Conservation (phyloP, 495 filamentous ascomycete genomes). For the Penicillium longicatenatum region DNA sequence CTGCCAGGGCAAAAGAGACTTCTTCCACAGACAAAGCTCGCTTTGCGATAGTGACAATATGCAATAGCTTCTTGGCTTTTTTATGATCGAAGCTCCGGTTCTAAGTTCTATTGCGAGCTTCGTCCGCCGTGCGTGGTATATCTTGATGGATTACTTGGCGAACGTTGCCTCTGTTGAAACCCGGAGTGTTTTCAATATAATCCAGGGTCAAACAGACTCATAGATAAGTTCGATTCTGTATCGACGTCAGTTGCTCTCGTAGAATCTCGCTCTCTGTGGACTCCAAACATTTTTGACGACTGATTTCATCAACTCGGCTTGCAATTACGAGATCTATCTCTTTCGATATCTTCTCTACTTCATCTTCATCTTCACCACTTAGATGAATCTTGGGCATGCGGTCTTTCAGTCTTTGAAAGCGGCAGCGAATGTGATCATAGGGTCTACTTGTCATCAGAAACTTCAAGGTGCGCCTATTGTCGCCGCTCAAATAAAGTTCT, state of each 20-base stretch:
- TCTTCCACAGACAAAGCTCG: slow-evolving; percentile 43
- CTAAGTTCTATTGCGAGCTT: slow-evolving; percentile 47
- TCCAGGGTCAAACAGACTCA: slow-evolving; percentile 46
- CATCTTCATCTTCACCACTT: slow-evolving; percentile 33
- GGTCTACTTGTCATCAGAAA: slow-evolving; percentile 54
- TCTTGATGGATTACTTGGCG: slow-evolving; percentile 12
- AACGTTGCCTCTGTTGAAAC: slow-evolving; percentile 16
- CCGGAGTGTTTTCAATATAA: slow-evolving; percentile 22
- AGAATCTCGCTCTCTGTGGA: slow-evolving; percentile 19
- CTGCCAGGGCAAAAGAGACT: slow-evolving; percentile 38
- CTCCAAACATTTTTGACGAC: neutral
- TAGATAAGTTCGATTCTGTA: slow-evolving; percentile 44
- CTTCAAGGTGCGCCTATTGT: slow-evolving; percentile 26
- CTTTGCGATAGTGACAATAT: slow-evolving; percentile 40
- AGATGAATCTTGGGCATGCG: slow-evolving; percentile 37
- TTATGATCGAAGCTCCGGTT: slow-evolving; percentile 21
- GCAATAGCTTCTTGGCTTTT: slow-evolving; percentile 36
- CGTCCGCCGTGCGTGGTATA: slow-evolving; percentile 36
- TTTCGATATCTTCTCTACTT: slow-evolving; percentile 29
- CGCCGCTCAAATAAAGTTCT: too few species aligned
- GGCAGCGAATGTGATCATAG: slow-evolving; percentile 36
- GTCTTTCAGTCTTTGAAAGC: slow-evolving; percentile 25
- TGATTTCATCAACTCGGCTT: slow-evolving; percentile 27
- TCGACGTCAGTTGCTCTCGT: slow-evolving; percentile 19
- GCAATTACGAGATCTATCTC: slow-evolving; percentile 49